A percentile compares a stretch with the other conserved stretches of the same genome.
Evolutionary conservation across 1,284 basidiomycete genomes (phyloP).

Genomic region (Chondrostereum purpureum): DNA sequence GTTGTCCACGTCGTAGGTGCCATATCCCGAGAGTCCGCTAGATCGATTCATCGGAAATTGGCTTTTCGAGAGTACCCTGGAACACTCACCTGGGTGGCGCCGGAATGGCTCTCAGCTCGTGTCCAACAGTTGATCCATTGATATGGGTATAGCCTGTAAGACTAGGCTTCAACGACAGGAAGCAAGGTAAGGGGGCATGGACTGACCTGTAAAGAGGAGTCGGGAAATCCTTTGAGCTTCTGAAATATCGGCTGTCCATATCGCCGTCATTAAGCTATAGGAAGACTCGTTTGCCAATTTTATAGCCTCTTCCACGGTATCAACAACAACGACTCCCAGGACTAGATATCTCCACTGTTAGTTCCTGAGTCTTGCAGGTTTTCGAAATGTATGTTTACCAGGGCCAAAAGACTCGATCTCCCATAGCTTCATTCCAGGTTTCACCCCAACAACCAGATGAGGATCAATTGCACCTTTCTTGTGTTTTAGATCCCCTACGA

Average conservation of each 20-base stretch:
- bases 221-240: slow-evolving; percentile 41
- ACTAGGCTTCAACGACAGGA: too few species aligned
- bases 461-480: slow-evolving; percentile 45
- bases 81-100: slow-evolving; percentile 26
- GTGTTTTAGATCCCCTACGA: slow-evolving; percentile 38
- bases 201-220: slow-evolving; percentile 41
- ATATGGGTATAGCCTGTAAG: slow-evolving; percentile 40
- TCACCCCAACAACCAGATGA: slow-evolving; percentile 44
- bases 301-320: slow-evolving; percentile 47
- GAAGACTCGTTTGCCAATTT: slow-evolving; percentile 50
- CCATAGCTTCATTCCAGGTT: slow-evolving; percentile 45
- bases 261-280: slow-evolving; percentile 43
- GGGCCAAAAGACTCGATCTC: slow-evolving; percentile 57
- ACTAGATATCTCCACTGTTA: slow-evolving; percentile 33
- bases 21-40: slow-evolving; percentile 48
- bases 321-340: slow-evolving; percentile 37
- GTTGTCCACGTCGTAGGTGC: slow-evolving; percentile 45
- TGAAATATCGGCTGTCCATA: slow-evolving; percentile 50
- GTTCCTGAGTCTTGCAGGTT: not conserved
- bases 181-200: too few species aligned
- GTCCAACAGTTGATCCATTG: slow-evolving; percentile 31
- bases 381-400: slow-evolving; percentile 22
- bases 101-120: slow-evolving; percentile 25
- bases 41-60: not conserved
- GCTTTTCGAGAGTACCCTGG: not conserved